Evolutionary conservation across 2,329 filamentous ascomycete species (phyloP), one percentile per base, ranked within the genome.

Genomic region (Alternaria dauci): DNA sequence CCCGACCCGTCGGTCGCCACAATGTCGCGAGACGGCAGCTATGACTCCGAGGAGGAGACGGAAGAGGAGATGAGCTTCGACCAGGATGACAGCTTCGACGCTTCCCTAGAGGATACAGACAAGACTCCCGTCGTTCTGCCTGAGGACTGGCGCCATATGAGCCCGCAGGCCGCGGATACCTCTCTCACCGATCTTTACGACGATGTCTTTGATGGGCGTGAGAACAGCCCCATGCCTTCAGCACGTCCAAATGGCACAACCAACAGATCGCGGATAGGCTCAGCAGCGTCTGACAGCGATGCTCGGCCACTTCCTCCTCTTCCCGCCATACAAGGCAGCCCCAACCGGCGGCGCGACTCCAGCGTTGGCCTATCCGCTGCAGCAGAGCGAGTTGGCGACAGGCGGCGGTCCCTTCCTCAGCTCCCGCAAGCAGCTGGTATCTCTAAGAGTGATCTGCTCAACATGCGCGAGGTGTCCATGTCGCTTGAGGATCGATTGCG

Each of bases 71-170:
- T 93, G 41, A 91, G 80, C 73, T 84, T 84, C 61, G 82, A 84
- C 55, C 85, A 86, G 43, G 92, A 94, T 42, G 94, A 97, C 74
- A 97, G 94, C 81, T 98, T 98, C 70, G 94, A 98, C 79, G 94
- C 92, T 14, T 96, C 93, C 7, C 85, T 98, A 1, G 94, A 98
- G 79, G 94, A 98, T 74, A 94, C 93, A 5, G 93, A 96, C 73
- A 98, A 98, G 83, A 98, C 95, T 1, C 95, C 95, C 0, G 95
- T 99, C 11, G 94, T 99, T n/a, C 87, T 96, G 23, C 95, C 95
- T 0, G 95, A 98, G 72, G 93, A 97, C 76, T 99, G 95, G 95
- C 89, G 91, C 65, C 91, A 87, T 66, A 88, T 89, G 85, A 94
- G 81, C 81, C 92, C 81, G 76, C 88, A 84, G 70, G 87, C 78